phyloP scores from a whole-genome alignment of 495 filamentous ascomycete species.

The Cairneyella variabilis region DNA sequence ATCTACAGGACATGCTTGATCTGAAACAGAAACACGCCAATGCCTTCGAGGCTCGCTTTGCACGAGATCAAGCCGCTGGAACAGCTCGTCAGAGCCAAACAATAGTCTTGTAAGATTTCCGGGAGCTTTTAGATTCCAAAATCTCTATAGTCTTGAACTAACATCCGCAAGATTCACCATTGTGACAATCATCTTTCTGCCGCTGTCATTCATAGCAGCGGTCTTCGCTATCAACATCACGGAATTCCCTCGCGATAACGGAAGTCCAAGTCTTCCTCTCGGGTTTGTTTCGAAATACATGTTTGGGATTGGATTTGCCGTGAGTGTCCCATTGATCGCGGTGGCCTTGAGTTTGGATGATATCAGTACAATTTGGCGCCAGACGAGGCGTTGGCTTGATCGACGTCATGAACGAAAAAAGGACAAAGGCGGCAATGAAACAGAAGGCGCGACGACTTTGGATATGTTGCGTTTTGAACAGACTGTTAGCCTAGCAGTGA shows the following conservation, averaged over 20 bases:
- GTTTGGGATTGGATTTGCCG: conserved; percentile 64
- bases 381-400: not conserved
- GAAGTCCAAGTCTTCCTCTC: conserved; percentile 38
- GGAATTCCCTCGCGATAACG: conserved; percentile 40
- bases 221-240: conserved; percentile 63
- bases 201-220: conserved; percentile 62
- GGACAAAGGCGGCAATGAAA: not conserved
- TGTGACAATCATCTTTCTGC: conserved; percentile 37
- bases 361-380: conserved; percentile 38
- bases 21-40: conserved; percentile 69
- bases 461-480: conserved; percentile 15
- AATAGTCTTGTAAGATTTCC: conserved; percentile 69
- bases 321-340: conserved; percentile 58
- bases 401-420: not conserved
- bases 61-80: conserved; percentile 60
- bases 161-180: no score
- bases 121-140: no score
- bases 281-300: conserved; percentile 59
- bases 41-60: conserved; percentile 65
- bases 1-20: conserved; percentile 59
- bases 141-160: no score
- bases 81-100: conserved; percentile 67
- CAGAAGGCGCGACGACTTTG: not conserved
- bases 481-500: conserved; percentile 13
- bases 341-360: conserved; percentile 56